Conservation (phyloP, 1,284 basidiomycete genomes). For the Peniophora sp. region DNA sequence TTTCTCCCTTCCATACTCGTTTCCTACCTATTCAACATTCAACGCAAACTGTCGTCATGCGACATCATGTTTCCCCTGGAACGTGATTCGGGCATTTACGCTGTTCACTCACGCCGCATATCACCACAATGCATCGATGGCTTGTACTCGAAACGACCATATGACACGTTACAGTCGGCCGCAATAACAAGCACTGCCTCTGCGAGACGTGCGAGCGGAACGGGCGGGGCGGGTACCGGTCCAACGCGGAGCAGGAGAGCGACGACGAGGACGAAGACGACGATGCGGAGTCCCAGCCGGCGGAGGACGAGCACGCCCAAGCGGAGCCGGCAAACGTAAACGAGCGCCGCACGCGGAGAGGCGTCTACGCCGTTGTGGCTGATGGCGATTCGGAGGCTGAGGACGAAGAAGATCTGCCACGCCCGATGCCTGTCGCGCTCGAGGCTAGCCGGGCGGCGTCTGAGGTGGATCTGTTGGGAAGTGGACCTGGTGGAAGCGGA, state of each 20-base stretch:
- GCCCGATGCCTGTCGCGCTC: constrained; percentile 7
- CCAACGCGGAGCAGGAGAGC: constrained; percentile 43
- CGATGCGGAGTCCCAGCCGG: constrained; percentile 19
- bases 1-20: neutral
- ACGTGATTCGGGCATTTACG: neutral
- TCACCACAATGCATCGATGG: no score
- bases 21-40: no score
- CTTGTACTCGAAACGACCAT: no score
- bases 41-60: no score
- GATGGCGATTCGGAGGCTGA: constrained; percentile 48
- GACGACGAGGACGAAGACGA: constrained; percentile 24
- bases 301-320: constrained; percentile 26
- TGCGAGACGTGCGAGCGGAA: constrained; percentile 84
- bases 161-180: constrained; percentile 56
- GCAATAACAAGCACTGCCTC: constrained; percentile 79
- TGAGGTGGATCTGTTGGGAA: constrained; percentile 29
- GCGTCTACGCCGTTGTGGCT: constrained; percentile 61
- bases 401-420: constrained; percentile 37
- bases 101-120: constrained; percentile 12
- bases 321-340: constrained; percentile 44
- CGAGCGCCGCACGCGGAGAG: constrained; percentile 67
- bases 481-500: constrained; percentile 5
- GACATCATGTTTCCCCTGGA: neutral
- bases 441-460: neutral
- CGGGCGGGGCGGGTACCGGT: constrained; percentile 68